These are phyloP conservation scores for Colletotrichum camelliae DNA, from an alignment of 2,329 filamentous ascomycete species.

Conservation along the genomic window DNA sequence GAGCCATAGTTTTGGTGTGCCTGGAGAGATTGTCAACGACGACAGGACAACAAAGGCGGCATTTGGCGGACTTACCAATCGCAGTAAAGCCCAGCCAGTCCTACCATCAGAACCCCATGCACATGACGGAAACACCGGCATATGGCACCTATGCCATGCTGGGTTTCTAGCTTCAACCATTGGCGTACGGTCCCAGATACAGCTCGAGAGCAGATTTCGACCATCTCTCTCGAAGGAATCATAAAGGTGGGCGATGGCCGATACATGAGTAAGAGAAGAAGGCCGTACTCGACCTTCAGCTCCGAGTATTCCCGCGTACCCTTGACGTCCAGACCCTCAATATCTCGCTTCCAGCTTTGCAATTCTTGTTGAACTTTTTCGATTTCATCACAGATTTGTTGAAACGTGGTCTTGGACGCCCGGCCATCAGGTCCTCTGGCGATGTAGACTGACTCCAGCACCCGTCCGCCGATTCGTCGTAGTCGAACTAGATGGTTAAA, in stretches of 20 bases:
- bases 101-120: slow-evolving; percentile 25
- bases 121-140: slow-evolving; percentile 26
- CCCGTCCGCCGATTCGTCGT: slow-evolving; percentile 25
- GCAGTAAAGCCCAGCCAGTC: slow-evolving; percentile 28
- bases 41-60: background rate
- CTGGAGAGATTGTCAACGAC: background rate
- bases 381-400: slow-evolving; percentile 25
- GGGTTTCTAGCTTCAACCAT: slow-evolving; percentile 22
- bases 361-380: slow-evolving; percentile 22
- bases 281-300: slow-evolving; percentile 28
- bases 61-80: slow-evolving; percentile 25
- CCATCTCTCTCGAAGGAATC: slow-evolving; percentile 27
- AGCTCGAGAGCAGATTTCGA: slow-evolving; percentile 25
- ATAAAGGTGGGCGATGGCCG: slow-evolving; percentile 29
- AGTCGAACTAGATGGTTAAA: slow-evolving; percentile 23
- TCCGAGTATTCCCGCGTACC: slow-evolving; percentile 27
- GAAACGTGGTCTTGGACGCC: slow-evolving; percentile 24
- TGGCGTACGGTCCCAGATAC: slow-evolving; percentile 25
- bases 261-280: slow-evolving; percentile 26
- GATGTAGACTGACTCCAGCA: slow-evolving; percentile 30
- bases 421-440: slow-evolving; percentile 25
- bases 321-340: slow-evolving; percentile 22
- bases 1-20: background rate
- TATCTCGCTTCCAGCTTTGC: slow-evolving; percentile 24
- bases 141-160: slow-evolving; percentile 22